Evolutionary conservation across 148 eudicot genomes (phyloP), one percentile per base, ranked within the genome.

Genomic region (Fagopyrum homotropicum): DNA sequence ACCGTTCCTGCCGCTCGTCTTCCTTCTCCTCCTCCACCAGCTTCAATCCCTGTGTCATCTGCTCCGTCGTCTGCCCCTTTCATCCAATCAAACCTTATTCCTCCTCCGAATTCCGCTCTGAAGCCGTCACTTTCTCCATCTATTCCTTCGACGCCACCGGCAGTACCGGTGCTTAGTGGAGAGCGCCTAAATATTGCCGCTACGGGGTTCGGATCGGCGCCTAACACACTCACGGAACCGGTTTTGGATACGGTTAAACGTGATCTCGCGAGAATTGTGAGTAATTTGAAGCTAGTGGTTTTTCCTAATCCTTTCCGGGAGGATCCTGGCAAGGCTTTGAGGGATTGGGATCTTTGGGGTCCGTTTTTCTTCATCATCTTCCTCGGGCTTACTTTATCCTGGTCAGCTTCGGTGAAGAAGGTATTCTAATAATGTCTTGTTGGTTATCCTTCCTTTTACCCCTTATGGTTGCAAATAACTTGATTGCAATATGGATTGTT

Each of bases 331-430:
- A 91, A 94, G 78, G 97, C 98, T 7, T 70, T 94, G 73, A 77
- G 98, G 73, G 98, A 94, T 85, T 94, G 98, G 98, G 98, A 94
- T 87, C 89, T 94, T 2, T 94, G 98, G 98, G 98, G 98, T 0
- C 98, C 98, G 0, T 94, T 94, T 66, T 88, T 94, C 88, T 94
- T 94, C 77, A 94, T 94, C 82, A 97, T 94, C 49, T 94, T 94
- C 77, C 87, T 94, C 7, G 98, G 98, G 5, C 96, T 94, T 54
- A 76, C 85, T n/a, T 80, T 94, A 51, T 94, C 98, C 9, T 94
- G 98, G 98, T 94, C 98, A 44, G 98, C 98, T 43, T 91, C 98
- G 22, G 91, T 91, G 50, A 89, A 94, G 79, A 94, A 94, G 97
- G 98, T 91, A 47, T 19, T 17, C 2, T 3, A 29, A 2, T 35